Base-by-base conservation (phyloP, 164 flowering plant genomes). In the Cinnamomum chago region DNA sequence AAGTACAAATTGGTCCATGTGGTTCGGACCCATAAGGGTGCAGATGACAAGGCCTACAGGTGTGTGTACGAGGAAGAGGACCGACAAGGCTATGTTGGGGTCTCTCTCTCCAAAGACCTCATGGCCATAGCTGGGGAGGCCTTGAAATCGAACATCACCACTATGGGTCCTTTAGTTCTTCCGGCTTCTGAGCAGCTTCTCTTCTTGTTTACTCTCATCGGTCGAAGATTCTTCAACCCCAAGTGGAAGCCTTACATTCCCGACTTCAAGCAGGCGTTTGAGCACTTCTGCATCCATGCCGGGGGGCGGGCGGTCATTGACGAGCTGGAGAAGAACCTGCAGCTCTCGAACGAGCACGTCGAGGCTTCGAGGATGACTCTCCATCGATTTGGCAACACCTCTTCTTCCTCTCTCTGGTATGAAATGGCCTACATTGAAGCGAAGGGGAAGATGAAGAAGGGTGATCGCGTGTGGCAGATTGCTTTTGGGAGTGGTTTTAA, bases 221-320 rank as follows among this genome's bases (percentile, higher is more conserved):
- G 71, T 3, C 47, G 79, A 14, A 72, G 67, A 58, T 23, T 76
- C 47, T 18, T 76, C 71, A 76, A 76, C 58, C 79, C 70, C 67
- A 76, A 72, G 58, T 72, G 67, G 75, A 76, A 76, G 72, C 79
- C 75, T 3, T 76, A 76, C 68, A 72, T 76, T 58, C 78, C 79
- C 6, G 79, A 76, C 72, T 76, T 76, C 72, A 72, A 76, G 68
- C 79, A 72, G 50, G 79, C 79, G 17, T 76, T 76, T 50, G 75
- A 76, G 74, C 78, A 76, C 70, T 76, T 76, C 62, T 76, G 78
- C 74, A 76, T 76, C 55, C 78, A 76, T n/a, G 78, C 78, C 2
- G 78, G 78, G 14, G 78, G 78, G 5, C 65, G 78, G 7, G 78
- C 78, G 20, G 74, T 76, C 65, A 76, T 76, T 22, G 78, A 76